Evolutionary conservation across 306 rosid genomes (phyloP).

Genomic region (Dryas octopetala): DNA sequence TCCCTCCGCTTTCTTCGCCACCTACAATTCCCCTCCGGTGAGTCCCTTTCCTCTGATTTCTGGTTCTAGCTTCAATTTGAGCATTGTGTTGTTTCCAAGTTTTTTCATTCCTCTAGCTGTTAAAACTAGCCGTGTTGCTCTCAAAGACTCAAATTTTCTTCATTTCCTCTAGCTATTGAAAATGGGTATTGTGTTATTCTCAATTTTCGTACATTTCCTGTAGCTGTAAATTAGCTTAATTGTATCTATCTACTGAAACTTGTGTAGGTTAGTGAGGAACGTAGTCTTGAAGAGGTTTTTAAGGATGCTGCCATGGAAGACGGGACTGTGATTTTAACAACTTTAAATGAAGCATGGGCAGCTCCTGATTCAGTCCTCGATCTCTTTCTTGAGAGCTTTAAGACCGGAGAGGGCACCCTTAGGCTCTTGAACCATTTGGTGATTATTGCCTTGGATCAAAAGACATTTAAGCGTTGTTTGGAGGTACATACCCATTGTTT

Average conservation of each 20-base stretch:
- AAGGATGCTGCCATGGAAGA: constrained; percentile 71
- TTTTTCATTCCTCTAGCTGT: neutral
- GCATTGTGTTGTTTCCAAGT: neutral
- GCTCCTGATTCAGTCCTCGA: constrained; percentile 75
- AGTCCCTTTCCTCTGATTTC: constrained; percentile 28
- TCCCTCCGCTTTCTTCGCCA: constrained; percentile 35
- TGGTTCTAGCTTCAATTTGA: neutral
- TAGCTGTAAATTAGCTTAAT: neutral
- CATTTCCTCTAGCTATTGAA: neutral
- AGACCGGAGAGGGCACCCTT: constrained; percentile 65
- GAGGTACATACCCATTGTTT: constrained; percentile 68
- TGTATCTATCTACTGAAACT: neutral
- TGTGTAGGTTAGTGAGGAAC: constrained; percentile 48
- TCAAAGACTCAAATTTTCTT: neutral
- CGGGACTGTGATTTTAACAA: constrained; percentile 80
- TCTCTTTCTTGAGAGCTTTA: constrained; percentile 91
- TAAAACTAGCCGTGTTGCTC: neutral
- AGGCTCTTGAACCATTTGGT: constrained; percentile 80
- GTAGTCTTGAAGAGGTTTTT: constrained; percentile 59
- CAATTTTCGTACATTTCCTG: neutral
- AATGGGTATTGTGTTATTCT: neutral
- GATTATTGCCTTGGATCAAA: constrained; percentile 72
- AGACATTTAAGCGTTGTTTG: constrained; percentile 77
- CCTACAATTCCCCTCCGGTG: constrained; percentile 36
- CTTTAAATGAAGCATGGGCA: constrained; percentile 96